A percentile compares a stretch with the other conserved stretches of the same genome.
These are phyloP conservation scores for Aspergillus calidoustus DNA, from an alignment of 2,329 filamentous ascomycete genomes.

Conservation along the genomic window DNA sequence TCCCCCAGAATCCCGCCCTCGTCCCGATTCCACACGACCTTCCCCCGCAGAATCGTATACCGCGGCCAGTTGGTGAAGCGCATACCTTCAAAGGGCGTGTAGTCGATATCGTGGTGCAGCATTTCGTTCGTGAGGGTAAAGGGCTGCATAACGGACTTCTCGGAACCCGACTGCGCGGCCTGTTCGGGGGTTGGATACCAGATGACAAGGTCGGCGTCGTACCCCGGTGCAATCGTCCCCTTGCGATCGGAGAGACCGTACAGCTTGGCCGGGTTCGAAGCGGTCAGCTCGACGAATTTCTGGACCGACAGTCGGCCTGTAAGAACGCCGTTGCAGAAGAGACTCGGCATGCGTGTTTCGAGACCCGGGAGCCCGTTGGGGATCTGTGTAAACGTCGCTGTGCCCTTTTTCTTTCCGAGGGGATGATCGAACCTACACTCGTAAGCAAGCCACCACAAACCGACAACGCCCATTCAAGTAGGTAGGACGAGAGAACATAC, in stretches of 20 bases:
- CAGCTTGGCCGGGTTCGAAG: conserved; percentile 50
- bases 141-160: conserved; percentile 16
- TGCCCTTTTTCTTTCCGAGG: conserved; percentile 43
- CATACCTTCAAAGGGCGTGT: conserved; percentile 42
- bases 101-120: conserved; percentile 43
- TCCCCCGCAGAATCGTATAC: conserved; percentile 38
- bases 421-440: conserved; percentile 32
- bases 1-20: conserved; percentile 33
- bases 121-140: conserved; percentile 41
- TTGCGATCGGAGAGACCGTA: conserved; percentile 48
- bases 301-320: conserved; percentile 38
- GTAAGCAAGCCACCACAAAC: background rate
- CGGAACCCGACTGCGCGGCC: conserved; percentile 10
- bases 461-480: too few relatives aligned
- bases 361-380: conserved; percentile 51
- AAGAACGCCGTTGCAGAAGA: conserved; percentile 37
- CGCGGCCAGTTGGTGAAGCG: conserved; percentile 41
- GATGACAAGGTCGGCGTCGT: conserved; percentile 51
- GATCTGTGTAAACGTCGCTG: conserved; percentile 45
- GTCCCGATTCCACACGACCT: conserved; percentile 38
- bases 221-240: conserved; percentile 47
- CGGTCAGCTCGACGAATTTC: conserved; percentile 52
- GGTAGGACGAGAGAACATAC: conserved; percentile 16
- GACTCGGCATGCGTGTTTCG: conserved; percentile 47
- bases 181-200: conserved; percentile 41